Evolutionary conservation across 257 asterid species (phyloP).

Genomic region (Nicotiana otophora): DNA sequence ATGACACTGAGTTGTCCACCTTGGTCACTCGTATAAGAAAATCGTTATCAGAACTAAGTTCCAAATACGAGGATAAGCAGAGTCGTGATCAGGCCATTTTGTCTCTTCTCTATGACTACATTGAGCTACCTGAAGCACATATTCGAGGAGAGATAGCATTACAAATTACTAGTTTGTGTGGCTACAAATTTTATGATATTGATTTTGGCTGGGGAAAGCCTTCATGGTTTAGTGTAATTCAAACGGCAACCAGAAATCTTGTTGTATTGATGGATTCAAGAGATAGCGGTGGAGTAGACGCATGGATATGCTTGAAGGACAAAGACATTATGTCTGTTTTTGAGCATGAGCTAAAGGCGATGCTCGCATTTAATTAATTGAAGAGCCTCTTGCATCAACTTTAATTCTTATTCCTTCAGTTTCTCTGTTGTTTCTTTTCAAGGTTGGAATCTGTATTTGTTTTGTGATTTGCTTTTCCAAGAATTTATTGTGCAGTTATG

Average conservation of each 20-base stretch:
- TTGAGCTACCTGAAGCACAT: neutral
- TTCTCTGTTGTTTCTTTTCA: too few species aligned
- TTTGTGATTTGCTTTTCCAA: too few species aligned
- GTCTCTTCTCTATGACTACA: neutral
- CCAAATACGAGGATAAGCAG: neutral
- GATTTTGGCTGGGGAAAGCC: neutral
- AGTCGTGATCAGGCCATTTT: neutral
- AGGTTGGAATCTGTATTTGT: too few species aligned
- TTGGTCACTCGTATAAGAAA: neutral
- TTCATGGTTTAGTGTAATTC: neutral
- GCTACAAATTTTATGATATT: neutral
- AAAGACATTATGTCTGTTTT: neutral
- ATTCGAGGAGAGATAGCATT: neutral
- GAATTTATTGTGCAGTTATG: too few species aligned
- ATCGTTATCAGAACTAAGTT: neutral
- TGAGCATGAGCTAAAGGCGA: neutral
- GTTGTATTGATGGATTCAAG: neutral
- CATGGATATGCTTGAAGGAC: neutral
- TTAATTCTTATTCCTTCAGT: too few species aligned
- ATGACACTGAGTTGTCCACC: neutral
- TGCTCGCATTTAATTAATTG: too few species aligned
- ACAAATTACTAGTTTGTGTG: neutral
- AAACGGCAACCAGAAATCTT: too few species aligned
- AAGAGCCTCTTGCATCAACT: too few species aligned
- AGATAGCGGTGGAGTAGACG: neutral